A percentile compares a stretch with the other conserved stretches of the same genome.
Conservation (phyloP, 352 stramenopile species). For the Lagenidium giganteum region DNA sequence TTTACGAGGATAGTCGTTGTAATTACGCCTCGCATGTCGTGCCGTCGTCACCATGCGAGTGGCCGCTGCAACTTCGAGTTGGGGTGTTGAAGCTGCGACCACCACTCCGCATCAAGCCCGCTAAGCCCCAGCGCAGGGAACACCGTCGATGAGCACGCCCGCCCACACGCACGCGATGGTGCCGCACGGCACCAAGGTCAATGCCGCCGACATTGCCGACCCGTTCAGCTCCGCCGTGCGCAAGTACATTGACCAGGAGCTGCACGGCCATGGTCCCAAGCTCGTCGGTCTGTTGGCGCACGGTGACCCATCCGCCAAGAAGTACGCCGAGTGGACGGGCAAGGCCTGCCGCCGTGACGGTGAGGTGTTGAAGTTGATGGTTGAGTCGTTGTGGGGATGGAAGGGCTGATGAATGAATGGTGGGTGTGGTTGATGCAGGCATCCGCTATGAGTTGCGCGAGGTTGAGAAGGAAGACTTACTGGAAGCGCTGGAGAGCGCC, state of each 20-base stretch:
- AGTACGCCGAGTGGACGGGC: slow-evolving; percentile 97
- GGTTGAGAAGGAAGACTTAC: slow-evolving; percentile 91
- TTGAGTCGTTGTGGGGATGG: neutral
- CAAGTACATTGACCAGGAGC: slow-evolving; percentile 72
- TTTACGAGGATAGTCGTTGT: too few species aligned
- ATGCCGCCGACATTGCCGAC: slow-evolving; percentile 77
- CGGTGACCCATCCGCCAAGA: slow-evolving; percentile 90
- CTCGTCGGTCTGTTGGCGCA: slow-evolving; percentile 93
- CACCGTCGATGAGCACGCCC: too few species aligned
- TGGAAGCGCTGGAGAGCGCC: slow-evolving; percentile 89
- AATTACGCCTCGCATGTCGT: too few species aligned
- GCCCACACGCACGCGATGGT: too few species aligned
- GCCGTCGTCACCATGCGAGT: too few species aligned
- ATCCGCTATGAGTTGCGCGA: slow-evolving; percentile 96
- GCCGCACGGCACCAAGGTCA: slow-evolving; percentile 64
- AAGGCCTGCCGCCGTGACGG: slow-evolving; percentile 92
- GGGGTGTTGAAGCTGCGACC: too few species aligned
- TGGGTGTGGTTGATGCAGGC: slow-evolving; percentile 25
- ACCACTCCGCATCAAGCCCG: too few species aligned
- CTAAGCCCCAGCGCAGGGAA: too few species aligned
- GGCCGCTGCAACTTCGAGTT: too few species aligned
- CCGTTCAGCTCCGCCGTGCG: slow-evolving; percentile 84
- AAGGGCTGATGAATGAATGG: too few species aligned
- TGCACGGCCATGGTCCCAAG: slow-evolving; percentile 77
- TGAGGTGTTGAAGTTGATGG: slow-evolving; percentile 1